These are phyloP conservation scores for Mortierella sp. DNA, from an alignment of 371 early-diverging fungal species.

Conservation along the genomic window DNA sequence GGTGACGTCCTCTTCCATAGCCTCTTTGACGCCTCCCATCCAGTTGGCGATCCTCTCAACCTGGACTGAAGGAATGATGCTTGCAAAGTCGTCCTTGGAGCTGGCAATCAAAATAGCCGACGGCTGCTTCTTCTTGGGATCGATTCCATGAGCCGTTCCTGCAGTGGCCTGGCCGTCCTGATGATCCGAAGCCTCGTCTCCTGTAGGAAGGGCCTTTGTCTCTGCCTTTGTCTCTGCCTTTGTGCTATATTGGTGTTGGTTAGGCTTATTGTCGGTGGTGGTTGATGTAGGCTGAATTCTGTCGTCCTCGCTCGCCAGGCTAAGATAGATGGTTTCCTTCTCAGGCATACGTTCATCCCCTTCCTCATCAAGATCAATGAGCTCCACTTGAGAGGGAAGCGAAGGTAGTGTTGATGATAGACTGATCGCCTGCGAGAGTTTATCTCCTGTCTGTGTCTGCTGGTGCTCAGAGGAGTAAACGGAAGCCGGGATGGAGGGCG, in stretches of 20 bases:
- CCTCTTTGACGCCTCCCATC: constrained; percentile 41
- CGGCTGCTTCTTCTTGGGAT: constrained; percentile 2
- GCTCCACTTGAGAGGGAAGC: neutral
- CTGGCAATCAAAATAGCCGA: constrained; percentile 27
- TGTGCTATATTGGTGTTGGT: neutral
- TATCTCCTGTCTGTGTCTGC: neutral
- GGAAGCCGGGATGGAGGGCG: neutral
- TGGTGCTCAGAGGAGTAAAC: neutral
- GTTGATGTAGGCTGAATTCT: neutral
- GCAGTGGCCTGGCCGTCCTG: neutral
- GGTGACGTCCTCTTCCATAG: constrained; percentile 11
- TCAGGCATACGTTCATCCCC: constrained; percentile 3
- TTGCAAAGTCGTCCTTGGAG: constrained; percentile 14
- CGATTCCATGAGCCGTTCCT: neutral
- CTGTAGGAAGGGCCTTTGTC: too few species aligned
- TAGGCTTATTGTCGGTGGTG: neutral
- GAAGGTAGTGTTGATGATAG: constrained; percentile 24
- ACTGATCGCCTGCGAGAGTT: constrained; percentile 12
- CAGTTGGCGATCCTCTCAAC: constrained; percentile 30
- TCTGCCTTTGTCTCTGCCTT: neutral
- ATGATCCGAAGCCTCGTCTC: too few species aligned
- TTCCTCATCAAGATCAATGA: neutral
- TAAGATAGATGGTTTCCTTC: neutral
- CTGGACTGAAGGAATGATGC: constrained; percentile 25
- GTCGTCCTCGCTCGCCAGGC: neutral